Conservation (phyloP, 352 stramenopile genomes). For the Phytophthora multivora region DNA sequence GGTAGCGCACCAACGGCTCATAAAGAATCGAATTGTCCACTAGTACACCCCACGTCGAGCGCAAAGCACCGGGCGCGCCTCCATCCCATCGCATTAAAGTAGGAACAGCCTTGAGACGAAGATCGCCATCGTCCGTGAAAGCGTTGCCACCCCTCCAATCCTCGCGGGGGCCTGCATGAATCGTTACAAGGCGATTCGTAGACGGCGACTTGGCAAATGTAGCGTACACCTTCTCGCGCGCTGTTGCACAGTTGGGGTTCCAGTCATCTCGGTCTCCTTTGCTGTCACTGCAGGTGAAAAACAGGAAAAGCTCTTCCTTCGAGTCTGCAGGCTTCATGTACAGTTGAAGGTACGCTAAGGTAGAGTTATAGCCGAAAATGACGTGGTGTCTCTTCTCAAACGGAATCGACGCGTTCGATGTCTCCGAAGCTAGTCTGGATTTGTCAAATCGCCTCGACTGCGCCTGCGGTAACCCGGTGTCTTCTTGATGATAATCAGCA, state of each 20-base stretch:
- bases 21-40: conserved; percentile 54
- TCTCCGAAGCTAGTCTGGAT: conserved; percentile 28
- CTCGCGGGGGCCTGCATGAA: conserved; percentile 53
- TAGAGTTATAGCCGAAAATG: conserved; percentile 56
- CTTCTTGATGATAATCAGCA: background rate
- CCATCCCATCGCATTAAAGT: conserved; percentile 69
- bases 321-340: conserved; percentile 33
- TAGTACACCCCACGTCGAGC: conserved; percentile 62
- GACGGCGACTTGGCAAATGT: conserved; percentile 59
- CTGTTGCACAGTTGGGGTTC: conserved; percentile 47
- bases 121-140: conserved; percentile 60
- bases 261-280: conserved; percentile 52
- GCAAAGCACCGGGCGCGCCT: conserved; percentile 29
- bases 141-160: conserved; percentile 61
- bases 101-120: conserved; percentile 68
- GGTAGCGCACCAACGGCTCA: conserved; percentile 61
- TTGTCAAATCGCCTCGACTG: conserved; percentile 32
- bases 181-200: conserved; percentile 61
- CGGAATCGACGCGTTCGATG: conserved; percentile 12
- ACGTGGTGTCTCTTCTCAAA: conserved; percentile 53
- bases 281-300: conserved; percentile 69
- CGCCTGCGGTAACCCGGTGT: background rate
- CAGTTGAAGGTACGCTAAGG: conserved; percentile 48
- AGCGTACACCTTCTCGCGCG: conserved; percentile 55
- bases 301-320: conserved; percentile 61